These are phyloP conservation scores for Setaria viridis DNA, from an alignment of 202 grass and related monocot genomes.

Conservation along the genomic window DNA sequence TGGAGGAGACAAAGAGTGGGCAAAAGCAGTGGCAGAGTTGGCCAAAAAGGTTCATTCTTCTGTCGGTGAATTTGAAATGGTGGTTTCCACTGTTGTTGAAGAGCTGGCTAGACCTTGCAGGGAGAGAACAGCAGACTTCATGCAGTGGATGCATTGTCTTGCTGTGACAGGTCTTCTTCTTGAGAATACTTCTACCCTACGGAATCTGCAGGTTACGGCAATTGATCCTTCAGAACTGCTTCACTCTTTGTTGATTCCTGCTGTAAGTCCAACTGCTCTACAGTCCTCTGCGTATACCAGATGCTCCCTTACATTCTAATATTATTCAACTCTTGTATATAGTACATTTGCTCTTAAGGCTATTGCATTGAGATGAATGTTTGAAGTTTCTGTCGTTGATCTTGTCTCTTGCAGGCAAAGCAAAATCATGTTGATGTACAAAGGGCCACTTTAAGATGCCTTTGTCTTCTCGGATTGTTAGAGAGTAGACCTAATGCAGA, in stretches of 20 bases:
- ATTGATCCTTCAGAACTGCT: slow-evolving; percentile 75
- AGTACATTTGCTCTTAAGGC: background rate
- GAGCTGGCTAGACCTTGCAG: slow-evolving; percentile 73
- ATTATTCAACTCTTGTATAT: slow-evolving; percentile 12
- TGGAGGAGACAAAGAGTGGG: slow-evolving; percentile 82
- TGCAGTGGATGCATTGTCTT: slow-evolving; percentile 94
- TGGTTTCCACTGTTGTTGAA: slow-evolving; percentile 63
- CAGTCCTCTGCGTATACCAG: slow-evolving; percentile 18
- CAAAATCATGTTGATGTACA: slow-evolving; percentile 83
- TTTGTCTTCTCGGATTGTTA: slow-evolving; percentile 83
- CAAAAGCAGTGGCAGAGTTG: slow-evolving; percentile 79
- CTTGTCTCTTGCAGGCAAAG: slow-evolving; percentile 68
- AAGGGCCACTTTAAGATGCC: slow-evolving; percentile 77
- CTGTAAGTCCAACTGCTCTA: slow-evolving; percentile 60
- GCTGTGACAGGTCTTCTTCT: slow-evolving; percentile 86
- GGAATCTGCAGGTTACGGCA: slow-evolving; percentile 65
- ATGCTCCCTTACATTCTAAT: slow-evolving; percentile 32
- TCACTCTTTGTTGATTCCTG: slow-evolving; percentile 85
- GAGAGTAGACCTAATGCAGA: slow-evolving; percentile 70
- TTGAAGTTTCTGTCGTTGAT: slow-evolving; percentile 33
- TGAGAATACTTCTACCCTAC: slow-evolving; percentile 67
- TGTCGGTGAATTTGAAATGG: slow-evolving; percentile 81
- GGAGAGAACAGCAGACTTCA: slow-evolving; percentile 87
- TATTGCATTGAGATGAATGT: slow-evolving; percentile 12
- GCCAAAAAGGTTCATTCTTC: slow-evolving; percentile 86